Base-by-base conservation (phyloP, 2,329 filamentous ascomycete genomes). In the Verticillium isaacii region DNA sequence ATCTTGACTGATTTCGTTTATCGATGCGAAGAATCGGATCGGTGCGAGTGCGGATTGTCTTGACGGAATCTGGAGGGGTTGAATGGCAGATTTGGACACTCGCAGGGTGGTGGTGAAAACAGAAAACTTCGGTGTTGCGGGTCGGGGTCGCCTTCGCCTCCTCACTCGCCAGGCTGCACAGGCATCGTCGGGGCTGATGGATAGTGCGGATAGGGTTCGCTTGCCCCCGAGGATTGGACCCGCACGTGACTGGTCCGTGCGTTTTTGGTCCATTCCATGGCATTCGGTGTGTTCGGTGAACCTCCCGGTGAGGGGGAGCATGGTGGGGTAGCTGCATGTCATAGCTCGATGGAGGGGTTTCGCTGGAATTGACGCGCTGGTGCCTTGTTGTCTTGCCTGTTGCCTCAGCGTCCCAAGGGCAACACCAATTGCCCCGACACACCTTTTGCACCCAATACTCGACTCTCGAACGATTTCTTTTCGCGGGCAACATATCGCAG, bases 1-100 rank as follows among this genome's bases (percentile, higher is more conserved):
- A 89, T 89, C 77, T 88, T 89, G 86, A 82, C 81, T 84, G 78
- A 83, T 82, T 81, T 74, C 75, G 72, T 76, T 72, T 72, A 67
- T 71, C 68, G 67, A 71, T 29, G 36, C 45, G 58, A 54, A 56
- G 58, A 59, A n/a, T 74, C 72, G 72, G 71, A 73, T 77, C 70
- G 73, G 70, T 77, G 80, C 79, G 81, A 82, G 78, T 74, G 70
- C 73, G 68, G 73, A 71, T 72, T 76, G 77, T 74, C 71, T 79
- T 80, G 78, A 78, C 77, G 75, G 81, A 82, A 83, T 83, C 80
- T 82, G 79, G 74, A 73, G 76, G 68, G 63, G 66, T 72, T 70
- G 70, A 57, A 72, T 66, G 71, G 76, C 80, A 82, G 81, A 83
- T 82, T 82, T 77, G 56, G 61, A 58, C 62, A 63, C 79, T 81